phyloP scores from a whole-genome alignment of 140 eudicot species.

The Anethum foeniculum region DNA sequence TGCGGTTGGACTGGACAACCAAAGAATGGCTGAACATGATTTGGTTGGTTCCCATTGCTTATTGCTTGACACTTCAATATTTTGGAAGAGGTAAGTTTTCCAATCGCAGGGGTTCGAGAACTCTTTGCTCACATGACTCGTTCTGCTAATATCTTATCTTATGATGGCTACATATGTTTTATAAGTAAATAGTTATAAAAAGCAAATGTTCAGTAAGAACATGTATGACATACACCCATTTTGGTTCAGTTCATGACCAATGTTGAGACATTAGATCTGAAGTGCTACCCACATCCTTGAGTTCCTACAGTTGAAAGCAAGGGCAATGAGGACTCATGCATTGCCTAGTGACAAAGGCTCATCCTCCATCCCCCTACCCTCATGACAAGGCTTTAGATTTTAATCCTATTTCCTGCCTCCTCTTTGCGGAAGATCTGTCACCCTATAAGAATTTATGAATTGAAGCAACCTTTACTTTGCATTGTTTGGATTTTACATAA shows the following conservation, averaged over 20 bases:
- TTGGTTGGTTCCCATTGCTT: constrained; percentile 57
- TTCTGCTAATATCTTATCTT: background rate
- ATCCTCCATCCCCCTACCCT: background rate
- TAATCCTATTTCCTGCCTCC: background rate
- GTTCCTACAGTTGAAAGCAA: background rate
- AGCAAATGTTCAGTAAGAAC: background rate
- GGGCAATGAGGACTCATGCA: background rate
- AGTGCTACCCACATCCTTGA: background rate
- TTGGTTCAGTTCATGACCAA: background rate
- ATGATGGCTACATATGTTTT: background rate
- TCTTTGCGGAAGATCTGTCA: background rate
- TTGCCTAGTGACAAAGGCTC: background rate
- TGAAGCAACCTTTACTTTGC: background rate
- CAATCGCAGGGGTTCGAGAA: background rate
- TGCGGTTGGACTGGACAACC: constrained; percentile 9
- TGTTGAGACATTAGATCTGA: background rate
- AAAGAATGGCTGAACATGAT: constrained; percentile 26
- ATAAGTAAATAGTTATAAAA: background rate
- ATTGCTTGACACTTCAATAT: constrained; percentile 76
- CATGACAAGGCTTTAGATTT: background rate
- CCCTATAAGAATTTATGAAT: background rate
- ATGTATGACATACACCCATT: background rate
- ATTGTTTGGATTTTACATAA: background rate
- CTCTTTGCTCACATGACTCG: background rate
- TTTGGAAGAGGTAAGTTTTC: constrained; percentile 55